Evolutionary conservation across 192 early-diverging fungal genomes (phyloP).

Genomic region (Backusella tuberculispora): DNA sequence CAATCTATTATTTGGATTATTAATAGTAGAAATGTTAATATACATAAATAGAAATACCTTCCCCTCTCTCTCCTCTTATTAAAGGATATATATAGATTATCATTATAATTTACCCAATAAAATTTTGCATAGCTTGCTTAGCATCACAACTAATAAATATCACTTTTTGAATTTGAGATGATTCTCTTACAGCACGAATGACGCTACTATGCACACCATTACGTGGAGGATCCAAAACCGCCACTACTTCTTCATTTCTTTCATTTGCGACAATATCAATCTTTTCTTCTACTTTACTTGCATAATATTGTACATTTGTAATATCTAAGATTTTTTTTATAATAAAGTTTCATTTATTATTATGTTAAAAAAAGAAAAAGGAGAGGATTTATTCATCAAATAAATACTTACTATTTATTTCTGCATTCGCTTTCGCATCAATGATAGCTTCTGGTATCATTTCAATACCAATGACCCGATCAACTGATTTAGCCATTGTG

Average conservation of each 20-base stretch:
- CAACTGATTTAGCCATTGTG: constrained; percentile 62
- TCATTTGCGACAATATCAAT: constrained; percentile 33
- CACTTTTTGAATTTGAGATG: constrained; percentile 53
- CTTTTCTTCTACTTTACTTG: constrained; percentile 66
- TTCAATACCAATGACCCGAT: constrained; percentile 76
- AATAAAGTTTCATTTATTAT: neutral
- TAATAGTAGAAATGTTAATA: neutral
- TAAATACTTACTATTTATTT: constrained; percentile 28
- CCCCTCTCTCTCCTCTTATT: neutral
- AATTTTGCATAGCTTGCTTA: constrained; percentile 59
- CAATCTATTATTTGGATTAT: constrained; percentile 44
- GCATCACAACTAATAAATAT: constrained; percentile 74
- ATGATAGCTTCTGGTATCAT: constrained; percentile 63
- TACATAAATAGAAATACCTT: no score
- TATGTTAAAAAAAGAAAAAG: neutral
- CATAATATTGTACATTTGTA: constrained; percentile 62
- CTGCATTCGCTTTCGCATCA: constrained; percentile 74
- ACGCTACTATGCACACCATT: constrained; percentile 64
- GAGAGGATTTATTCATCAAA: neutral
- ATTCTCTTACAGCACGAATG: constrained; percentile 65
- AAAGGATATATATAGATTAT: neutral
- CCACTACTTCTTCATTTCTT: constrained; percentile 60
- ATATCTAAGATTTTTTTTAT: constrained; percentile 21
- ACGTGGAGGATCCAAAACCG: constrained; percentile 77
- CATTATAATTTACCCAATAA: constrained; percentile 58